Evolutionary conservation across 1,139 yeast species (phyloP).

Genomic region (Pneumocystis wakefieldiae): DNA sequence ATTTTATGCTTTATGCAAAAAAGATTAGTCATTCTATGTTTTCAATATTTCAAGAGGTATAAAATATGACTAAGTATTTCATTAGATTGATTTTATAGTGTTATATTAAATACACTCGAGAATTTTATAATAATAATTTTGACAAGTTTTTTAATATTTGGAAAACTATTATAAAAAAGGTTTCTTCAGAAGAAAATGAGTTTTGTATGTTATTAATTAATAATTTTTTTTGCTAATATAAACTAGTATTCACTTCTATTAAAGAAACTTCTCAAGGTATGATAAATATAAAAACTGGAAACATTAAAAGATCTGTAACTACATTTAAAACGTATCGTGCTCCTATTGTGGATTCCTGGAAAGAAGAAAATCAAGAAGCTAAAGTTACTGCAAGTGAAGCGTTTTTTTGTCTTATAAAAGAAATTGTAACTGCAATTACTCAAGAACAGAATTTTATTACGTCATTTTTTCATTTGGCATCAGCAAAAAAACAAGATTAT

Average conservation of each 20-base stretch:
- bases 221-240: background rate
- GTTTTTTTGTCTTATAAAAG: conserved; percentile 20
- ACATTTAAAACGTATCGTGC: conserved; percentile 14
- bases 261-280: conserved; percentile 4
- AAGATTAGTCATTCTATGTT: conserved; percentile 33
- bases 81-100: conserved; percentile 4
- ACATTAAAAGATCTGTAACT: conserved; percentile 12
- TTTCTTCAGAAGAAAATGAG: conserved; percentile 13
- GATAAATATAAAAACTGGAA: conserved; percentile 2
- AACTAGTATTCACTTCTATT: conserved; percentile 14
- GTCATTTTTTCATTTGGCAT: conserved; percentile 50
- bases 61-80: background rate
- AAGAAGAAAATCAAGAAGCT: conserved; percentile 8
- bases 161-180: conserved; percentile 14
- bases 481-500: conserved; percentile 34
- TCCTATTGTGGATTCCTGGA: conserved; percentile 20
- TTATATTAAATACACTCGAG: conserved; percentile 20
- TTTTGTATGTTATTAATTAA: background rate
- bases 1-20: conserved; percentile 51
- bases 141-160: conserved; percentile 22
- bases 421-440: conserved; percentile 31
- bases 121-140: conserved; percentile 20
- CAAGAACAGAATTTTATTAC: conserved; percentile 54
- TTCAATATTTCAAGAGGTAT: conserved; percentile 24
- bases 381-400: conserved; percentile 10